Base-by-base conservation (phyloP, 2,329 filamentous ascomycete species). In the Seiridium unicorne region DNA sequence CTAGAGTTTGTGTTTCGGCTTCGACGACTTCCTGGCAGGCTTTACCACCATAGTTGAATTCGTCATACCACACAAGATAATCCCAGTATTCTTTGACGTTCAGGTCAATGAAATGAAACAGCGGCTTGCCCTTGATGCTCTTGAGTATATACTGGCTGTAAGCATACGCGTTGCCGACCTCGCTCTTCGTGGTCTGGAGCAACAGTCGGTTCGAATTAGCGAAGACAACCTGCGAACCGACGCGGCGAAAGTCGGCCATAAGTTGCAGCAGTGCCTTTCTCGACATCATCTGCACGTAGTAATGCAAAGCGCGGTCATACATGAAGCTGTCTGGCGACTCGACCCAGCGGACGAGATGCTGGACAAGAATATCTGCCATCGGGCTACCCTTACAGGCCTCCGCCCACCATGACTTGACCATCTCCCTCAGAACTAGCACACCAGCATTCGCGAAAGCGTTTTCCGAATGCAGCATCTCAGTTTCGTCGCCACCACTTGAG, bases 61-160 rank as follows among this genome's bases (percentile, higher is more conserved):
- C 92, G 68, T 99, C 95, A 67, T 98, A 98, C 95, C 95, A 99
- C 3, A 97, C 88, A 0, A 99, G 86, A 69, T 97, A 98, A 74
- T 99, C 95, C 95, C 95, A 99, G 75, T 97, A 99, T 73, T 99
- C 95, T 66, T 94, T 97, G 74, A 99, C 95, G 68, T 97, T 92
- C 3, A 99, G 82, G 69, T 99, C 95, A 64, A 99, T 88, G 72
- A 99, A 99, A 74, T 97, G 92, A 77, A 99, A 99, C 0, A 97
- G 84, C 0, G 95, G 93, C 70, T 97, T 97, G 60, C 88, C 88
- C 75, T 96, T 94, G 78, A 99, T 97, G 0, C 93, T 96, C 78
- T 97, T 97, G 69, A 99, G 84, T 63, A 99, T 96, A 76, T 99
- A 99, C 74, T 98, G 91, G 66, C 91, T 93, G 80, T 98, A 99